Evolutionary conservation across 2,329 filamentous ascomycete genomes (phyloP), one percentile per base, ranked within the genome.

Genomic region (Botrytis galanthina): DNA sequence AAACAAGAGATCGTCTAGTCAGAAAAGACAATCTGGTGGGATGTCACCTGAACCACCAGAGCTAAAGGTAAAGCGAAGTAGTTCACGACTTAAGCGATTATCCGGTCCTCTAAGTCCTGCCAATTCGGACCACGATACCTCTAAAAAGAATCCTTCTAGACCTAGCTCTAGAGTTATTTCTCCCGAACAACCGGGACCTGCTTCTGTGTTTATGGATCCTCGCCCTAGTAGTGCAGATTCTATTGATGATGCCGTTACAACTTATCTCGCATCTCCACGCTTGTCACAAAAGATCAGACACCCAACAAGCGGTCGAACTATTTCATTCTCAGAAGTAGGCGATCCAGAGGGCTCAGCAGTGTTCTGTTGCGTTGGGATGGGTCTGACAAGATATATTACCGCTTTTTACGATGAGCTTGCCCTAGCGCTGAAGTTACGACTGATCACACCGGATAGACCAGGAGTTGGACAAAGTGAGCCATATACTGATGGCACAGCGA

Each of bases 291-390:
- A 92, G 82, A 93, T 98, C 70, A 87, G 87, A 35, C 93, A 98
- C 82, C 94, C 94, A 0, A 91, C 93, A 74, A 97, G 93, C 0
- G 94, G 95, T 1, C 90, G 96, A 26, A 87, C 92, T 4, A 98
- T 99, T 77, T 97, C 94, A 0, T 99, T 98, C 80, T 98, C 95
- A 0, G 96, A 99, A 82, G 96, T 99, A 4, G 96, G 96, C 22
- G 95, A 98, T 81, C 91, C 95, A 0, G 90, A 95, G 61, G 96
- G 96, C 1, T 95, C 92, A 77, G 95, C 94, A 4, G 93, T 99
- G 2, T 95, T 99, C 78, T 97, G 96, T 81, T 99, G 96, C 79
- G 94, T 99, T 4, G 96, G 96, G 32, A 99, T 99, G 96, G 96
- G 96, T 0, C 83, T 99, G 79, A 99, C 96, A 18, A 89, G 96